phyloP scores from a whole-genome alignment of 192 early-diverging fungal genomes.

The Linnemannia schmuckeri region DNA sequence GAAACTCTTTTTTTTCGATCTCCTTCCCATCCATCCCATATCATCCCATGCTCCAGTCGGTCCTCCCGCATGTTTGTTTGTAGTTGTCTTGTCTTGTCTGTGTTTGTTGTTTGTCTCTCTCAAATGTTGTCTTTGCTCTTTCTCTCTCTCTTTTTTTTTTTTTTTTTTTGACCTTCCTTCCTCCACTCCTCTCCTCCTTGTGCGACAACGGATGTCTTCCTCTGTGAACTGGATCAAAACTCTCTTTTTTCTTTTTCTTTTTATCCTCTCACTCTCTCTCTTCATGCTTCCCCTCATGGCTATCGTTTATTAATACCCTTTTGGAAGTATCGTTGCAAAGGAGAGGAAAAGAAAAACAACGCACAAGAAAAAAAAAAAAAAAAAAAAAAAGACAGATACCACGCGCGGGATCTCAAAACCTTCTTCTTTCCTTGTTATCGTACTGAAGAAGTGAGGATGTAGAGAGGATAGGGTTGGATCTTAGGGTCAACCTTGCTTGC shows the following conservation, averaged over 20 bases:
- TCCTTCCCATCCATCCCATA: background rate
- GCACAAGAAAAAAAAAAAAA: background rate
- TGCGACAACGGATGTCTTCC: too few relatives aligned
- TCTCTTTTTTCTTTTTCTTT: background rate
- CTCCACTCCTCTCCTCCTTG: too few relatives aligned
- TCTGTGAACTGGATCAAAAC: constrained; percentile 14
- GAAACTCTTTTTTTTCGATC: background rate
- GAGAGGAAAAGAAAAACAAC: background rate
- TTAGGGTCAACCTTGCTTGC: too few relatives aligned
- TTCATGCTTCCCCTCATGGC: background rate
- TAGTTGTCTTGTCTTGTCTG: background rate
- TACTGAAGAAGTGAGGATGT: background rate
- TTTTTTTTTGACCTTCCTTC: too few relatives aligned
- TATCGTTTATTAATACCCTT: constrained; percentile 10
- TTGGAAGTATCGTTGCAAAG: background rate
- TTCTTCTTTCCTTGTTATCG: background rate
- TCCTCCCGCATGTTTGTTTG: background rate
- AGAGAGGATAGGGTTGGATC: background rate
- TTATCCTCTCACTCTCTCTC: background rate
- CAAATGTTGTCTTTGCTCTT: background rate
- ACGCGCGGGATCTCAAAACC: constrained; percentile 8
- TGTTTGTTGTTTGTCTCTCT: background rate
- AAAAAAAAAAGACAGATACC: background rate
- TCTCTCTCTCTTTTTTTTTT: constrained; percentile 3
- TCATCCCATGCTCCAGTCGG: background rate